Evolutionary conservation across 2,329 filamentous ascomycete genomes (phyloP).

Genomic region (Pseudopyricularia javanii): DNA sequence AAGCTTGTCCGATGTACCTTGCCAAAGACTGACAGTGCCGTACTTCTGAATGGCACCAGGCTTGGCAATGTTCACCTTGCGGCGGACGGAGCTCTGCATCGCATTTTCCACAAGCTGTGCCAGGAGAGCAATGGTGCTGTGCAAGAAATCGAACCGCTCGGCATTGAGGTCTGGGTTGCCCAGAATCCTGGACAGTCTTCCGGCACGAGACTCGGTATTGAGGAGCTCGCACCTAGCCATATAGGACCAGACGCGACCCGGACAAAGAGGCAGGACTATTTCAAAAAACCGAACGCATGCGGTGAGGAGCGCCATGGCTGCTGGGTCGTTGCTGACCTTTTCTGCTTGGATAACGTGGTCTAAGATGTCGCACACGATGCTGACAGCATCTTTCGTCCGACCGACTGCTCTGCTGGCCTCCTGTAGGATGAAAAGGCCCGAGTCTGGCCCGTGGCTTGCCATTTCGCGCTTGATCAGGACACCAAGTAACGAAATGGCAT

Average conservation of each 20-base stretch:
- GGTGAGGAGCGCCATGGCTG: constrained; percentile 52
- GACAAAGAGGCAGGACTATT: constrained; percentile 59
- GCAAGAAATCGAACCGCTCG: constrained; percentile 66
- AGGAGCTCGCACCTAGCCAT: constrained; percentile 72
- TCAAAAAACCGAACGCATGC: constrained; percentile 73
- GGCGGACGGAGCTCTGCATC: constrained; percentile 54
- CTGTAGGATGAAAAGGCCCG: constrained; percentile 37
- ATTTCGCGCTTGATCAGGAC: constrained; percentile 49
- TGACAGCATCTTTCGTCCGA: constrained; percentile 62
- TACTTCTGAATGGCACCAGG: constrained; percentile 2
- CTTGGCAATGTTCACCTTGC: constrained; percentile 29
- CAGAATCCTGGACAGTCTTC: constrained; percentile 65
- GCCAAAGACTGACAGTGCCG: constrained; percentile 38
- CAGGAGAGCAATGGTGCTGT: constrained; percentile 63
- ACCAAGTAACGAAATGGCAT: constrained; percentile 63
- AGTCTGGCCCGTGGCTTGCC: constrained; percentile 15
- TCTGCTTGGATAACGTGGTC: constrained; percentile 56
- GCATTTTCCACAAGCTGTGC: constrained; percentile 65
- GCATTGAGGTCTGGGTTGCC: constrained; percentile 70
- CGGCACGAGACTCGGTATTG: constrained; percentile 61
- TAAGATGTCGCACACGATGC: constrained; percentile 73
- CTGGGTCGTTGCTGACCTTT: constrained; percentile 41
- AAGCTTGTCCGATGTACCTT: constrained; percentile 67
- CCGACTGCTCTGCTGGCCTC: constrained; percentile 43
- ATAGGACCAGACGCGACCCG: constrained; percentile 82